Base-by-base conservation (phyloP, 1,284 basidiomycete genomes). In the Cystobasidium sp. region DNA sequence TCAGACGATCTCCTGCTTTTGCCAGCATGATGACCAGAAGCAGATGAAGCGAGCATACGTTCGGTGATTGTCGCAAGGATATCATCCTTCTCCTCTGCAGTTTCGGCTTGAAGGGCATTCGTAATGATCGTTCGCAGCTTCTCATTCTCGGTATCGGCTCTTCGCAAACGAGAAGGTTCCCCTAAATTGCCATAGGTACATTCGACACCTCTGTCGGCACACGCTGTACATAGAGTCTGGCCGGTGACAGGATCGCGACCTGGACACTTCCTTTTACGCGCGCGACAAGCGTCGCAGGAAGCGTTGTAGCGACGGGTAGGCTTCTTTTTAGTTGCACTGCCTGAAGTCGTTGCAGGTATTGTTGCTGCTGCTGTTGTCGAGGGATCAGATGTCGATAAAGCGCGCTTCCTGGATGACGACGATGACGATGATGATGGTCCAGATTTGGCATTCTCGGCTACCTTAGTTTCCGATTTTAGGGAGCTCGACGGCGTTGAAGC, bases 271-370 rank as follows among this genome's bases (percentile, higher is more conserved):
- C 66, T 31, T 41, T 68, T 68, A 7, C 66, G 66, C 9, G 66
- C 66, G 12, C 66, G 52, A 52, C 66, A 68, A 4, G 66, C 53
- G 46, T 68, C 66, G 55, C 66, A 68, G 66, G 53, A 58, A 58
- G 66, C 66, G 46, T 68, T 68, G 53, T 68, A 68, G 8, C 66
- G 14, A 5, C 66, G 52, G 3, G 66, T 68, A 5, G 52, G 52
- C 24, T 68, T 68, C 18, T 58, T 55, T 24, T 68, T 44, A 1
- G 16, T n/a, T 56, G 22, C 59, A 62, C 14, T 22, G 16, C 47
- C 20, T 51, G 47, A 51, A 6, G 47, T 16, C 14, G 47, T 3
- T 1, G 47, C 47, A 16, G 47, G 1, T 63, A 43, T n/a, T 63
- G 9, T 4, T 43, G 47, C 16, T 41, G 49, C 14, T 12, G 31